Evolutionary conservation across 805 yeast genomes (phyloP), one percentile per base, ranked within the genome.

Genomic region (Yarrowia divulgata): DNA sequence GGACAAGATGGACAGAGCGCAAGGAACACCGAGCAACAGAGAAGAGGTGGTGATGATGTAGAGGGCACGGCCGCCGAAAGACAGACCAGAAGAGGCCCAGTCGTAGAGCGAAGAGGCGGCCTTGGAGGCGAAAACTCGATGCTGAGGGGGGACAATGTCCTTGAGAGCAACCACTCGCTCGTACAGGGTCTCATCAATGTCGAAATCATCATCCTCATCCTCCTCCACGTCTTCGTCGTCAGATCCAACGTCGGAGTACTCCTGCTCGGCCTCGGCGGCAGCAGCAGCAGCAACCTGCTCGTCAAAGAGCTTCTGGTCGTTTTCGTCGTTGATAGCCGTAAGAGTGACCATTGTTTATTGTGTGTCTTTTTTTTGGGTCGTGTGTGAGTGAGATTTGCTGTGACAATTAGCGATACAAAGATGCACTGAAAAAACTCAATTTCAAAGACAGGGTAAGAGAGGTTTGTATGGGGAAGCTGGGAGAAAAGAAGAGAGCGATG

Each of bases 161-260:
- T 89, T 92, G 75, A 95, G 85, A 64, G 99, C 99, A 72, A 87
- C 86, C 72, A 95, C 79, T 85, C 99, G 90, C 75, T 95, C 98
- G 71, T 83, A 80, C 18, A 95, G 73, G 40, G 97, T 88, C 83
- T 95, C 99, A 77, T 88, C 87, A 76, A 88, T 90, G 70, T 83
- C 75, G 77, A 90, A 91, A 73, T 86, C 91, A 74, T 90, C 96
- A 71, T 88, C 91, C 70, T 88, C 89, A 68, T 79, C 77, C 50
- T 82, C 85, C 66, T 79, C 83, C 71, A 87, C 91, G 70, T 79
- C 77, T 50, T 82, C 85, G 60, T 79, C 83, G 68, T 81, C 84
- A 50, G 83, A 80, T 34, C 75, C 80, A 67, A 82, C 90, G 37
- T 87, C 91, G 34, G 83, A 80, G 70, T 88, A 91, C 62, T 80